Evolutionary conservation across 768 basidiomycete species (phyloP).

Genomic region (Austroboletus festivus): DNA sequence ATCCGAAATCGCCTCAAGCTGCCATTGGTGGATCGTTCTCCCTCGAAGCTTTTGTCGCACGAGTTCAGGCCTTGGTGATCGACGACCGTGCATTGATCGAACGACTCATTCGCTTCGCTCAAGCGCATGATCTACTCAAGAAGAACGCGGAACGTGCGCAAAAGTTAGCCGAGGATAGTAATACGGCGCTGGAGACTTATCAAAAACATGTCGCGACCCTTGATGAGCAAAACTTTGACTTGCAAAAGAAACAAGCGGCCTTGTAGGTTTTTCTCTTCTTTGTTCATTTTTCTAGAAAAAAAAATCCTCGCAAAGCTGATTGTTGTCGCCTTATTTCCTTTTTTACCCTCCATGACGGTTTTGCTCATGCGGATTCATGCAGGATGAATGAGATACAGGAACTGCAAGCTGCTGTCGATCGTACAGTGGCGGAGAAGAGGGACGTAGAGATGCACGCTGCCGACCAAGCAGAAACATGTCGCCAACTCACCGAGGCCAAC

Average conservation of each 20-base stretch:
- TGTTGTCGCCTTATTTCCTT: background rate
- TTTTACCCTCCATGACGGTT: background rate
- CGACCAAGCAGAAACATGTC: slow-evolving; percentile 70
- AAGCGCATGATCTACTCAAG: slow-evolving; percentile 88
- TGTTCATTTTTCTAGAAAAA: background rate
- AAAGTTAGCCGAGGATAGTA: slow-evolving; percentile 84
- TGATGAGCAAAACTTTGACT: slow-evolving; percentile 65
- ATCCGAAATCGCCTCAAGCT: slow-evolving; percentile 34
- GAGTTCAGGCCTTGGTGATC: slow-evolving; percentile 76
- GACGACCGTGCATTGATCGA: slow-evolving; percentile 86
- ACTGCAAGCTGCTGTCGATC: slow-evolving; percentile 61
- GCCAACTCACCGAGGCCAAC: slow-evolving; percentile 77
- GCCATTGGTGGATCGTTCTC: slow-evolving; percentile 45
- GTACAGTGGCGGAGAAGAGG: slow-evolving; percentile 57
- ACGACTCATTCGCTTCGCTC: slow-evolving; percentile 78
- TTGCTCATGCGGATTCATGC: slow-evolving; percentile 2
- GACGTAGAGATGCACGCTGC: slow-evolving; percentile 66
- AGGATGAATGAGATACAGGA: slow-evolving; percentile 67
- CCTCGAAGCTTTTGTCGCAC: slow-evolving; percentile 70
- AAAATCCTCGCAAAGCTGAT: background rate
- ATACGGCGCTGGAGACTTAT: slow-evolving; percentile 78
- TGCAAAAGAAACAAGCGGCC: slow-evolving; percentile 50
- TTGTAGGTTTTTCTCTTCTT: slow-evolving; percentile 43
- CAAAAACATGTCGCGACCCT: slow-evolving; percentile 82
- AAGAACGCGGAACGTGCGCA: slow-evolving; percentile 90